These are phyloP conservation scores for Leucosporidium creatinivorum DNA, from an alignment of 768 basidiomycete species.

Conservation along the genomic window DNA sequence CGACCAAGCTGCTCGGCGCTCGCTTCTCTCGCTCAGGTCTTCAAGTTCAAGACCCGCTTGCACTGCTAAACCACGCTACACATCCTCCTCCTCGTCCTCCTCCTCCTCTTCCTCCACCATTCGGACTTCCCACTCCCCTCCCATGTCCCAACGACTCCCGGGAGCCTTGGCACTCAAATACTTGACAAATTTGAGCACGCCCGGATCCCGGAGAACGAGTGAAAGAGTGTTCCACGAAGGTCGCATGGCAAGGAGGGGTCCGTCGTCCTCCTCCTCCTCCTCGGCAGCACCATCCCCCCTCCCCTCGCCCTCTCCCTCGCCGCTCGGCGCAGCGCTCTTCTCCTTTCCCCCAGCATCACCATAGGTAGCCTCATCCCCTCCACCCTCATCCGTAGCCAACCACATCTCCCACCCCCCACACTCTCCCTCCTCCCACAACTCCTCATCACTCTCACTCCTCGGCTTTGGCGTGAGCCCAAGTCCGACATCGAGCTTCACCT, in stretches of 20 bases:
- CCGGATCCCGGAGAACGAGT: conserved; percentile 82
- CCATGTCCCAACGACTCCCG: conserved; percentile 88
- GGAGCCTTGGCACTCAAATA: conserved; percentile 83
- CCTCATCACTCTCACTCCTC: conserved; percentile 46
- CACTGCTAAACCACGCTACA: not conserved
- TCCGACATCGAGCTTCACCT: conserved; percentile 75
- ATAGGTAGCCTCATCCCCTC: conserved; percentile 91
- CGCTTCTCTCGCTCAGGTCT: no score
- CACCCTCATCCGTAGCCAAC: conserved; percentile 88
- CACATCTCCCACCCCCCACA: conserved; percentile 99
- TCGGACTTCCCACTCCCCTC: conserved; percentile 75
- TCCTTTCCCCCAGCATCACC: conserved; percentile 56
- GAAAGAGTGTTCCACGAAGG: conserved; percentile 84
- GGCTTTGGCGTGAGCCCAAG: conserved; percentile 56
- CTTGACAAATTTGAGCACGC: conserved; percentile 91
- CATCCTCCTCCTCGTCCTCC: not conserved
- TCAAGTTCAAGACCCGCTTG: not conserved
- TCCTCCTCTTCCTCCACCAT: conserved; percentile 26
- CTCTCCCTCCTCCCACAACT: conserved; percentile 60
- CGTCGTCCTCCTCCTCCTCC: conserved; percentile 49
- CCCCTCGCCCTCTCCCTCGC: not conserved
- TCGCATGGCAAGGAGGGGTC: conserved; percentile 75
- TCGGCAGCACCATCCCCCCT: conserved; percentile 32
- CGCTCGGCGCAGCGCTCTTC: conserved; percentile 34
- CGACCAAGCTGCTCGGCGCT: no score